phyloP scores from a whole-genome alignment of 2,329 filamentous ascomycete species.

The Penicillium janthinellum region DNA sequence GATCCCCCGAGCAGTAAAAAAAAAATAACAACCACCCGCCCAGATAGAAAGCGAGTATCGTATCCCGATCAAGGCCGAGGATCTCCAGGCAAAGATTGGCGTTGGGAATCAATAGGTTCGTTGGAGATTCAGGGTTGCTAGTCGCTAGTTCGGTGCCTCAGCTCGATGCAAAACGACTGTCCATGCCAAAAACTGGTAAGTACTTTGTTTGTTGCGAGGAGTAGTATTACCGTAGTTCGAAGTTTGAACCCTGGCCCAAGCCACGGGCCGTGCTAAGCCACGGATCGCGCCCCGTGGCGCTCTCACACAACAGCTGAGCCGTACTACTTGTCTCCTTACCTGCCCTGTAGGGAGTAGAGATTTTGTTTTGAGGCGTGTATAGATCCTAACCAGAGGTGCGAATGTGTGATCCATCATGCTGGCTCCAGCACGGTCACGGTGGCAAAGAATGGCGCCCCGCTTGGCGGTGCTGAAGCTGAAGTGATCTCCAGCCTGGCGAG shows the following conservation, averaged over 20 bases:
- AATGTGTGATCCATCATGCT: constrained; percentile 1
- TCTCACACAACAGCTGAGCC: constrained; percentile 18
- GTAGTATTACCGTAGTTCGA: background rate
- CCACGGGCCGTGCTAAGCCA: constrained; percentile 25
- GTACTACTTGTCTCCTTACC: constrained; percentile 5
- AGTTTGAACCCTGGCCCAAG: constrained; percentile 1
- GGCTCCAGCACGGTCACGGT: background rate
- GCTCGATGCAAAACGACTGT: background rate
- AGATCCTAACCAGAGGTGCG: background rate
- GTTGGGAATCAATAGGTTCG: background rate
- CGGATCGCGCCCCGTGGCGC: constrained; percentile 20
- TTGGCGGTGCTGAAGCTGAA: constrained; percentile 1
- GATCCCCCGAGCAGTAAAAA: background rate
- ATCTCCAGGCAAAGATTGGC: background rate
- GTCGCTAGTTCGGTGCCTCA: background rate
- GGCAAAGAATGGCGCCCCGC: background rate
- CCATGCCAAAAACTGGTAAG: background rate
- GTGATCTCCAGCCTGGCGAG: background rate
- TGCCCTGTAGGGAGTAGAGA: background rate
- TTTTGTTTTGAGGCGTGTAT: background rate
- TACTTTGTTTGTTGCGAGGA: too few relatives aligned
- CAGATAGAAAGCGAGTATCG: background rate
- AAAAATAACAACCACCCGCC: background rate
- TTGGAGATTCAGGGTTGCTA: background rate
- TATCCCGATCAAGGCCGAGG: background rate